These are phyloP conservation scores for Endothia cerciana DNA, from an alignment of 2,329 filamentous ascomycete species.

Conservation along the genomic window DNA sequence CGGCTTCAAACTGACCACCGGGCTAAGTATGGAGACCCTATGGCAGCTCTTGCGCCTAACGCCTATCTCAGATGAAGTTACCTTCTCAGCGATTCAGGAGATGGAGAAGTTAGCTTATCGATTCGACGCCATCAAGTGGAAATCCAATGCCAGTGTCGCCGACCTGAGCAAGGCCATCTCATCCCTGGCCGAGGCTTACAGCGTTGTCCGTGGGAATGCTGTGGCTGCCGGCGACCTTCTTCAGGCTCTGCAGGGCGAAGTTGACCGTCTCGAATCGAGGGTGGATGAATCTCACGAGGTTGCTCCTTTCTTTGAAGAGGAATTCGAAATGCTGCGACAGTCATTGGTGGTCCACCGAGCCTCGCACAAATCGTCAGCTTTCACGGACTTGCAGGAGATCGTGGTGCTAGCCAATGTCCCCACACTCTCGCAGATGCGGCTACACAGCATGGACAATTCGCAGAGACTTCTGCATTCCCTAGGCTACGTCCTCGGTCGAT, in stretches of 20 bases:
- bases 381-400: slow-evolving; percentile 42
- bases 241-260: slow-evolving; percentile 52
- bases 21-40: slow-evolving; percentile 77
- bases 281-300: slow-evolving; percentile 46
- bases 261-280: slow-evolving; percentile 53
- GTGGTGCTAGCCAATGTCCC: slow-evolving; percentile 53
- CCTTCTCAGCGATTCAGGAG: slow-evolving; percentile 51
- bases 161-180: slow-evolving; percentile 58
- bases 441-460: slow-evolving; percentile 43
- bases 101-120: slow-evolving; percentile 60
- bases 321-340: slow-evolving; percentile 63
- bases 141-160: slow-evolving; percentile 52
- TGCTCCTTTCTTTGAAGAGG: slow-evolving; percentile 54
- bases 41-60: slow-evolving; percentile 75
- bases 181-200: slow-evolving; percentile 60
- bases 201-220: slow-evolving; percentile 53
- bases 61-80: slow-evolving; percentile 51
- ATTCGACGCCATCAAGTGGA: slow-evolving; percentile 67
- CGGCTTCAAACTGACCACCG: slow-evolving; percentile 74
- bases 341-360: slow-evolving; percentile 47
- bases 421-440: slow-evolving; percentile 48
- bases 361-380: slow-evolving; percentile 33
- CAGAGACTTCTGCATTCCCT: slow-evolving; percentile 51
- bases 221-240: slow-evolving; percentile 52
- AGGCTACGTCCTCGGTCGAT: slow-evolving; percentile 47